Evolutionary conservation across 495 filamentous ascomycete genomes (phyloP).

Genomic region (Penicillium alfredii): DNA sequence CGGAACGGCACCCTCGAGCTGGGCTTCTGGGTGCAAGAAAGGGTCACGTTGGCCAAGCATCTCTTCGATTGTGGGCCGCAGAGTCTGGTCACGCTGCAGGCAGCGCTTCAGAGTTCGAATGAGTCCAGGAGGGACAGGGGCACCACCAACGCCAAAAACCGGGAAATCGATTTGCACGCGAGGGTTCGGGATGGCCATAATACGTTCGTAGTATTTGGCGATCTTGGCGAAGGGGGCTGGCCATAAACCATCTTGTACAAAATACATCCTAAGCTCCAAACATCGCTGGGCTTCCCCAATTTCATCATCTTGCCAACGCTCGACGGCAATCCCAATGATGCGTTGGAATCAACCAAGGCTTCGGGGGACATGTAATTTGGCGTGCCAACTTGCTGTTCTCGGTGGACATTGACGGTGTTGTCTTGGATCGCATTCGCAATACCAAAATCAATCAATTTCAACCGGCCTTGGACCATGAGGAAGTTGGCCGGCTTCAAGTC

Average conservation of each 20-base stretch:
- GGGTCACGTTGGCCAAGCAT: slow-evolving; percentile 66
- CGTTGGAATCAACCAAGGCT: slow-evolving; percentile 82
- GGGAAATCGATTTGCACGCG: slow-evolving; percentile 79
- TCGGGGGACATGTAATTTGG: slow-evolving; percentile 99
- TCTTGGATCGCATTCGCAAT: slow-evolving; percentile 97
- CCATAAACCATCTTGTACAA: slow-evolving; percentile 98
- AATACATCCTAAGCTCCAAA: slow-evolving; percentile 95
- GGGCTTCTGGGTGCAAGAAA: slow-evolving; percentile 72
- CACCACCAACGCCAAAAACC: slow-evolving; percentile 63
- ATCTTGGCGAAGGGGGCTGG: slow-evolving; percentile 91
- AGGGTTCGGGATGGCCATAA: slow-evolving; percentile 85
- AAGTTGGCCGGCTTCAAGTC: slow-evolving; percentile 97
- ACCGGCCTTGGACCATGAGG: slow-evolving; percentile 72
- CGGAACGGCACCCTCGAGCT: slow-evolving; percentile 57
- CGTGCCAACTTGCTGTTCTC: slow-evolving; percentile 89
- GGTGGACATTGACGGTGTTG: slow-evolving; percentile 94
- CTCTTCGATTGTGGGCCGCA: slow-evolving; percentile 71
- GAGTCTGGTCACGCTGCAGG: slow-evolving; percentile 68
- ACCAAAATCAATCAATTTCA: slow-evolving; percentile 92
- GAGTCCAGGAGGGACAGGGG: slow-evolving; percentile 62
- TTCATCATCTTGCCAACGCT: slow-evolving; percentile 78
- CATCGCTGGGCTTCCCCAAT: slow-evolving; percentile 88
- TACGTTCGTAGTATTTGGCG: slow-evolving; percentile 64
- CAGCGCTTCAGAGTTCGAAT: slow-evolving; percentile 71
- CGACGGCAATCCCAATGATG: slow-evolving; percentile 48